These are phyloP conservation scores for Lophiotrema nucula DNA, from an alignment of 495 filamentous ascomycete genomes.

Conservation along the genomic window DNA sequence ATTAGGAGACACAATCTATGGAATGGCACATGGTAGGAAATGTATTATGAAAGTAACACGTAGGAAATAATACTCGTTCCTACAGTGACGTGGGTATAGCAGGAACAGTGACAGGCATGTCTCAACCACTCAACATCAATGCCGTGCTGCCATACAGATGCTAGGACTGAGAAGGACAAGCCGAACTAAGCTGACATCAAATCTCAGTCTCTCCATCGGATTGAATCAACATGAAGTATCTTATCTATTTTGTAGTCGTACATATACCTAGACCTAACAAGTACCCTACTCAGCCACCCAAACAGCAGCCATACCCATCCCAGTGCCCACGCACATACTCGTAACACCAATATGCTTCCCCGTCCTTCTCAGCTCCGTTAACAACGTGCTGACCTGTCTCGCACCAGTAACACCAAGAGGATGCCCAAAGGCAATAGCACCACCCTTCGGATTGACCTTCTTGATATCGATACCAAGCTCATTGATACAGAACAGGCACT, in stretches of 20 bases:
- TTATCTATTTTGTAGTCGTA: background rate
- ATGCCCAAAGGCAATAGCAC: conserved; percentile 98
- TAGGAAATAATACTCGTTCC: too few relatives aligned
- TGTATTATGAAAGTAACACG: too few relatives aligned
- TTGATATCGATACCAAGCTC: conserved; percentile 75
- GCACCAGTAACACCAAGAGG: conserved; percentile 93
- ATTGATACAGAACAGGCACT: conserved; percentile 90
- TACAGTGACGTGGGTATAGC: too few relatives aligned
- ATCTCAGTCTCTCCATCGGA: too few relatives aligned
- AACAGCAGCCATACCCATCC: conserved; percentile 95
- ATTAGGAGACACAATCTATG: too few relatives aligned
- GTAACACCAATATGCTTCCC: conserved; percentile 84
- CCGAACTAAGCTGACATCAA: too few relatives aligned
- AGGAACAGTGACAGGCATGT: too few relatives aligned
- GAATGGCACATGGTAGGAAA: too few relatives aligned
- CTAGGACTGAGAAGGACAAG: too few relatives aligned
- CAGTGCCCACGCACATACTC: conserved; percentile 95
- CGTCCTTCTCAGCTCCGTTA: conserved; percentile 81
- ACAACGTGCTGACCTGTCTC: conserved; percentile 85
- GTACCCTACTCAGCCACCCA: conserved; percentile 79
- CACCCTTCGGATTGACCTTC: conserved; percentile 96
- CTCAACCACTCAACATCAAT: too few relatives aligned
- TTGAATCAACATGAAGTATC: too few relatives aligned
- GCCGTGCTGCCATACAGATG: too few relatives aligned
- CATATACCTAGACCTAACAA: background rate